A percentile compares a stretch with the other conserved stretches of the same genome.
These are phyloP conservation scores for Naematelia aurantialba DNA, from an alignment of 768 basidiomycete genomes.

Conservation along the genomic window DNA sequence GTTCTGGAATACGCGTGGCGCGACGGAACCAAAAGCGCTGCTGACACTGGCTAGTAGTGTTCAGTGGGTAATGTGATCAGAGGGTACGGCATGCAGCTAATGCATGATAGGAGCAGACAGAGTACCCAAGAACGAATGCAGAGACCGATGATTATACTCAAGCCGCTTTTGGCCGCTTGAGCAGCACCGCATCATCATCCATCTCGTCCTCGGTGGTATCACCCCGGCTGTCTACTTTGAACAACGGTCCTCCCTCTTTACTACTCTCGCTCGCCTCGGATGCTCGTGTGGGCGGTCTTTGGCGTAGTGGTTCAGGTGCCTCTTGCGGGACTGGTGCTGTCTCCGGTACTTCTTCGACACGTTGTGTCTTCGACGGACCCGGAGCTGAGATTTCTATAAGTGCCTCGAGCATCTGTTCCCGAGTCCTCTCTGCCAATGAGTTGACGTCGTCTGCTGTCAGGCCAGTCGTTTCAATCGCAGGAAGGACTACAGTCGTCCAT, in stretches of 20 bases:
- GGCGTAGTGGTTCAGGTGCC: neutral
- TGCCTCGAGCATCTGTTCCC: slow-evolving; percentile 71
- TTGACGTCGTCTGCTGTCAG: slow-evolving; percentile 68
- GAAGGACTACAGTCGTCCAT: slow-evolving; percentile 67
- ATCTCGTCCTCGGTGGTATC: slow-evolving; percentile 46
- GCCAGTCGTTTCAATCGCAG: slow-evolving; percentile 73
- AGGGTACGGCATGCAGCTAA: no score
- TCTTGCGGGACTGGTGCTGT: neutral
- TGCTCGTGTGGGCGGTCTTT: neutral
- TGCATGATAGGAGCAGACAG: slow-evolving; percentile 1
- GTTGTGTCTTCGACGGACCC: slow-evolving; percentile 10
- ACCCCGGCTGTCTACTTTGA: slow-evolving; percentile 9
- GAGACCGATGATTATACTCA: neutral
- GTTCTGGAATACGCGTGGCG: neutral
- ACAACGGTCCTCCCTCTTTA: neutral
- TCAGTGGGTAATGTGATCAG: neutral
- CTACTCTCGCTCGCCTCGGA: slow-evolving; percentile 1
- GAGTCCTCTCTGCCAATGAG: slow-evolving; percentile 64
- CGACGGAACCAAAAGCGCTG: neutral
- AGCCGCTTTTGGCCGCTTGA: slow-evolving; percentile 33
- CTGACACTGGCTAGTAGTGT: neutral
- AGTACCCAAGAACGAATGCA: neutral
- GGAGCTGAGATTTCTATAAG: slow-evolving; percentile 69
- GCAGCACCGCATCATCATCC: slow-evolving; percentile 48
- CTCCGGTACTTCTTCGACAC: neutral